phyloP scores from a whole-genome alignment of 495 filamentous ascomycete genomes.

The Gamarada debralockiae region DNA sequence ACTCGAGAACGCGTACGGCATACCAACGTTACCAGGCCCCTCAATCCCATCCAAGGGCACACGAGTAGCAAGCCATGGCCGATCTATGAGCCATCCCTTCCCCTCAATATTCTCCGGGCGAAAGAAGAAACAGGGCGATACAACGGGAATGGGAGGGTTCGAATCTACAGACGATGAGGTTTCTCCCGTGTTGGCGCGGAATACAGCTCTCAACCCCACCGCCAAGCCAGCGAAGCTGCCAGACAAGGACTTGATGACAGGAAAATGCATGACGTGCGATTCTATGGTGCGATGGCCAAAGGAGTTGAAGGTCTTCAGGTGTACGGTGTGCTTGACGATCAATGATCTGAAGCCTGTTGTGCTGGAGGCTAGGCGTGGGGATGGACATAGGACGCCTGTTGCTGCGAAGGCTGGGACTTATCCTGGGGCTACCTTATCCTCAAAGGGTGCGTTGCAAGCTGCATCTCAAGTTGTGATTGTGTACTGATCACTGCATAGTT shows the following conservation, averaged over 20 bases:
- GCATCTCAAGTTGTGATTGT: not conserved
- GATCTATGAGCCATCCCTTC: constrained; percentile 76
- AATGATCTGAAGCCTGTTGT: constrained; percentile 66
- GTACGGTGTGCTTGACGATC: constrained; percentile 80
- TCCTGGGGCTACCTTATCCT: not conserved
- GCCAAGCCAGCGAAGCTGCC: constrained; percentile 10
- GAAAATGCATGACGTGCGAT: constrained; percentile 79
- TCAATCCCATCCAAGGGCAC: constrained; percentile 7
- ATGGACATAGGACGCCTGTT: constrained; percentile 16
- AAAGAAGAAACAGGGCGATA: constrained; percentile 44
- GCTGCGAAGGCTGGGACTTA: constrained; percentile 2
- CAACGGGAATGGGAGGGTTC: not conserved
- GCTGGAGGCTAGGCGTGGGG: constrained; percentile 19
- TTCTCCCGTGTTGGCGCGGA: not conserved
- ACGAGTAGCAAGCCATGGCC: constrained; percentile 44
- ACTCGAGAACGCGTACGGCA: constrained; percentile 27
- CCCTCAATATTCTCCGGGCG: constrained; percentile 57
- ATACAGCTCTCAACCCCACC: not conserved
- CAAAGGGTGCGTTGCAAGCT: constrained; percentile 6
- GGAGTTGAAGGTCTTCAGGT: constrained; percentile 70
- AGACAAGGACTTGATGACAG: constrained; percentile 50
- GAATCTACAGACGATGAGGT: constrained; percentile 20
- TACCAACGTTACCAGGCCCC: constrained; percentile 22
- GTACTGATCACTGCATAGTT: constrained; percentile 8
- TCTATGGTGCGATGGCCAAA: constrained; percentile 81